Evolutionary conservation across 192 early-diverging fungal species (phyloP), one percentile per base, ranked within the genome.

Genomic region (Umbelopsis ramanniana): DNA sequence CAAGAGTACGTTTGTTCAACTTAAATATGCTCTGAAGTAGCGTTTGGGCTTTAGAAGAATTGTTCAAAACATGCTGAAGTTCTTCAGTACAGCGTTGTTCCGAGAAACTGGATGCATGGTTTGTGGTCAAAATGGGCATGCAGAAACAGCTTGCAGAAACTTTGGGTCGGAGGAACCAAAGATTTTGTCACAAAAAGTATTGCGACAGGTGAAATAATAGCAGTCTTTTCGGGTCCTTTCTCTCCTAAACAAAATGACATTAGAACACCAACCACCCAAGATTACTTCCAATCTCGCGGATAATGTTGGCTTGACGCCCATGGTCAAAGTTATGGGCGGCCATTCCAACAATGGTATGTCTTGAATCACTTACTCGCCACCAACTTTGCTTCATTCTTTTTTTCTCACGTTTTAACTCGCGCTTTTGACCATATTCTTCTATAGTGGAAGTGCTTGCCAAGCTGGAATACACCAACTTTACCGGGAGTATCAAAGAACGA

Each of bases 401-500:
- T 14, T 43, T 24, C 35, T 2, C 40, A 68, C 48, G 48, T 50
- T 50, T 50, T n/a, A 50, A 50, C 48, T 21, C n/a, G n/a, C 48
- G 15, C 48, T n/a, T 21, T 22, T 35, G 38, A 43, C 5, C 29
- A 10, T 40, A 22, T 10, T 55, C 60, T 2, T 40, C 54, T 26
- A 43, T 78, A 76, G 86, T 89, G 0, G 86, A 93, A 57, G 67
- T 93, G 1, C 63, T 90, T 7, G 93, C 87, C 52, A 94, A 94
- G 75, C 82, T 91, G 7, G 93, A 94, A 73, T 94, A 85, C 77
- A 82, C 82, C 52, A 93, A 93, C 70, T 88, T 90, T 2, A 78
- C 81, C 46, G 88, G 87, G 12, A 91, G 90, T 24, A 85, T 90
- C 52, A 94, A 92, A 75, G 92, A 94, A 78, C 81, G 93, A 19